phyloP scores from a whole-genome alignment of 169 alveolate species.

The Neospora caninum region DNA sequence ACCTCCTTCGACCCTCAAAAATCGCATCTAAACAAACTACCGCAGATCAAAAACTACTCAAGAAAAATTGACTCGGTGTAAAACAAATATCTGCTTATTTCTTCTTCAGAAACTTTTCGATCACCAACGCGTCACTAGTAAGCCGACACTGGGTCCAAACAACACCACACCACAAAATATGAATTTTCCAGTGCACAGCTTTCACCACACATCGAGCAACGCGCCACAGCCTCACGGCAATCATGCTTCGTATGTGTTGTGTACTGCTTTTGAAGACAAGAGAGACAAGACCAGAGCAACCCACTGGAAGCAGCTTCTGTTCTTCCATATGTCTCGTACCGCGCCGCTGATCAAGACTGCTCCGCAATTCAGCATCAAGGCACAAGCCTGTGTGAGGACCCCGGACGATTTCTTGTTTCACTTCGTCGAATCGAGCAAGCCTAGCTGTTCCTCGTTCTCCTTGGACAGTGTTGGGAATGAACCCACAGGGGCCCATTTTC shows the following conservation, averaged over 20 bases:
- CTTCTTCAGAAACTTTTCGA: no score
- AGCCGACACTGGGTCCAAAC: no score
- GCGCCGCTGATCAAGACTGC: neutral
- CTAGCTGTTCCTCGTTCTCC: constrained; percentile 23
- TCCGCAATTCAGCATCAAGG: constrained; percentile 18
- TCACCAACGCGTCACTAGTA: no score
- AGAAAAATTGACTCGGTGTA: no score
- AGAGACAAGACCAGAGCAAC: neutral
- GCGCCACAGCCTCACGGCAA: neutral
- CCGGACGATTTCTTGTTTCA: neutral
- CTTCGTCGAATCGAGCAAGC: constrained; percentile 17
- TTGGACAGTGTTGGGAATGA: constrained; percentile 15
- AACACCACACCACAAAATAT: neutral
- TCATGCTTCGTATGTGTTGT: no score
- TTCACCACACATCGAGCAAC: neutral
- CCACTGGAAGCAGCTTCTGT: neutral
- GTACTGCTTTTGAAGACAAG: neutral
- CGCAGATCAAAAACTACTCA: no score
- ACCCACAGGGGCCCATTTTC: constrained; percentile 22
- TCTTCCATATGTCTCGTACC: neutral
- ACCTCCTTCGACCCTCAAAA: no score
- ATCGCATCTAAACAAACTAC: no score
- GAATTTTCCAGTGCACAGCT: neutral
- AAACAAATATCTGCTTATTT: no score
- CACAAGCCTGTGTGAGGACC: constrained; percentile 17